These are phyloP conservation scores for Schizonepeta tenuifolia DNA, from an alignment of 257 asterid genomes.

Conservation along the genomic window DNA sequence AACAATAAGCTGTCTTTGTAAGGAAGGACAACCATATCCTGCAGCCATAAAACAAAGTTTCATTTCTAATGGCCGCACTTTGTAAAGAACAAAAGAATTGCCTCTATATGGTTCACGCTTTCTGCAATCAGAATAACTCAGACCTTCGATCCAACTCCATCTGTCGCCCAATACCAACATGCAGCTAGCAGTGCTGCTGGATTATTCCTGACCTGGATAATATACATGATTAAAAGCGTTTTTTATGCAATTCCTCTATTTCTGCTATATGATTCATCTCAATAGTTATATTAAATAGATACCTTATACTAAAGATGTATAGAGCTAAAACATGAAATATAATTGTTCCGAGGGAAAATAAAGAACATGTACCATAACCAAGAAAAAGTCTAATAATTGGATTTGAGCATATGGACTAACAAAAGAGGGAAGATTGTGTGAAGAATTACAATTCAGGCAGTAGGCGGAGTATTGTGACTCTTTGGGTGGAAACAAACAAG, in stretches of 20 bases:
- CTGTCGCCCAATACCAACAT: conserved; percentile 98
- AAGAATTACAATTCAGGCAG: too few relatives aligned
- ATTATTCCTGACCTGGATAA: conserved; percentile 73
- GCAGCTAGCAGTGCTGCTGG: conserved; percentile 95
- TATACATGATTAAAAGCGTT: conserved; percentile 15
- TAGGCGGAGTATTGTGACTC: too few relatives aligned
- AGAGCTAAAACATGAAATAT: not conserved
- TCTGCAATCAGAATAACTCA: conserved; percentile 32
- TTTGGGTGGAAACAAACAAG: too few relatives aligned
- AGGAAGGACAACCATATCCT: conserved; percentile 99
- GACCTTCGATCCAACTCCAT: conserved; percentile 97
- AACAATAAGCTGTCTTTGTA: conserved; percentile 94
- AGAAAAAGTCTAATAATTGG: not conserved
- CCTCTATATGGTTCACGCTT: conserved; percentile 20
- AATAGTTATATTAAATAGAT: not conserved
- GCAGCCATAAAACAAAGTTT: conserved; percentile 34
- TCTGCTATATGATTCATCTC: conserved; percentile 3
- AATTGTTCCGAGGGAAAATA: conserved; percentile 7
- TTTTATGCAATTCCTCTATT: conserved; percentile 15
- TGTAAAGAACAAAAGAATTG: conserved; percentile 8
- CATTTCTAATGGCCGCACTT: conserved; percentile 1
- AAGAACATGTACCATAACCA: not conserved
- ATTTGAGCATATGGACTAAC: too few relatives aligned
- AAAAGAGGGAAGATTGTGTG: too few relatives aligned
- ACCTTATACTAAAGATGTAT: not conserved